Conservation (phyloP, 306 rosid species). For the Dryas drummondii region DNA sequence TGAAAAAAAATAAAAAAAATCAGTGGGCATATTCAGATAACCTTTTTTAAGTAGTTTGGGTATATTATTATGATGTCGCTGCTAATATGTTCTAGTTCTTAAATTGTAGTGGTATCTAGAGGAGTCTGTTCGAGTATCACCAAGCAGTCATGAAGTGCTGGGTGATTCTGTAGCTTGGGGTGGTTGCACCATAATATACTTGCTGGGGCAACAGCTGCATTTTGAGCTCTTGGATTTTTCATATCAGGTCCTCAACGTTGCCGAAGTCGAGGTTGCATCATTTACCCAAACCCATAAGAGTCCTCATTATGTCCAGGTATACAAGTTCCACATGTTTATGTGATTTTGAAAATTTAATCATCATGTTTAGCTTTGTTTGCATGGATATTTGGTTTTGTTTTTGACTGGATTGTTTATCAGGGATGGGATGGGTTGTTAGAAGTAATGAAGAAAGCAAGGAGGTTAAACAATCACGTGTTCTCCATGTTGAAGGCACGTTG, state of each 20-base stretch:
- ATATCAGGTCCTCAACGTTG: conserved; percentile 86
- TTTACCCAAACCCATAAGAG: conserved; percentile 54
- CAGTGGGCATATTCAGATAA: background rate
- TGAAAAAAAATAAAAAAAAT: background rate
- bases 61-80: background rate
- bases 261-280: conserved; percentile 83
- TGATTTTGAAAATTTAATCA: too few relatives aligned
- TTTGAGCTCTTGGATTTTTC: conserved; percentile 98
- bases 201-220: conserved; percentile 96
- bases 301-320: conserved; percentile 69
- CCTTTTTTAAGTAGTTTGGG: background rate
- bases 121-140: conserved; percentile 63
- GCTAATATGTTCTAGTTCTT: conserved; percentile 32
- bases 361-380: background rate
- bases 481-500: conserved; percentile 98
- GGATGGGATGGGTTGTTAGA: conserved; percentile 87
- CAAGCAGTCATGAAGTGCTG: conserved; percentile 69
- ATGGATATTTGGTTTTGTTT: background rate
- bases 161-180: conserved; percentile 99
- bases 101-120: conserved; percentile 76
- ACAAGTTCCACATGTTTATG: background rate
- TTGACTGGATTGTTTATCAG: conserved; percentile 32
- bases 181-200: conserved; percentile 90
- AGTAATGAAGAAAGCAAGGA: conserved; percentile 95
- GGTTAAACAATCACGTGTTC: conserved; percentile 94